Base-by-base conservation (phyloP, 805 yeast species). In the Huiozyma sinensis region DNA sequence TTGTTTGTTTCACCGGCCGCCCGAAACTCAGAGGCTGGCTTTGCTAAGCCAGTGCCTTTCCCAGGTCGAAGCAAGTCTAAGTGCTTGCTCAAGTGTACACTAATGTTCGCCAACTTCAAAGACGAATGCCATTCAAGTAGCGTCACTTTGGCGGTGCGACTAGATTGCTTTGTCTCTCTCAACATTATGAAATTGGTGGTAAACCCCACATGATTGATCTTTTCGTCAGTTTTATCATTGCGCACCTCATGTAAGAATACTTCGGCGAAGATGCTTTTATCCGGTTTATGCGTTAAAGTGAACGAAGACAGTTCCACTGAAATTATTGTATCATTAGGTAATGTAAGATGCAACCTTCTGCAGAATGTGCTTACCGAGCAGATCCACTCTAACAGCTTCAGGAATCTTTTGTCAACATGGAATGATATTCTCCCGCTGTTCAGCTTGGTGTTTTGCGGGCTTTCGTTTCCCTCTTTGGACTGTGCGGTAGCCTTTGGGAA, bases 61-160 rank as follows among this genome's bases (percentile, higher is more conserved):
- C 24, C 4, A 17, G 24, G 24, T 17, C 24, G 24, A 17, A 17
- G 4, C 24, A 17, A 17, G n/a, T 31, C 33, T 9, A 11, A 11
- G n/a, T 31, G 33, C n/a, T 31, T 8, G 10, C 39, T 33, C 13
- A 50, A 7, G 4, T 39, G 39, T 6, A 56, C 11, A 30, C 44
- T 47, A n/a, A 50, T 39, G 35, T 56, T 59, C 17, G 50, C 53
- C 2, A 55, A 17, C 41, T 53, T 52, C 9, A 53, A 35, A 11
- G 43, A 45, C 2, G 58, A 47, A 11, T 49, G 47, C 60, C 59
- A 56, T n/a, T 46, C 43, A 12, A 40, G 41, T 6, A 55, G 28
- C 4, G 39, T 29, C 5, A 54, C 28, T 28, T 36, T 39, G 3
- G 40, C 40, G 34, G 39, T 44, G n/a, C 43, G 33, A 7, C 41